Evolutionary conservation across 2,329 filamentous ascomycete species (phyloP).

Genomic region (Neonectria neomacrospora): DNA sequence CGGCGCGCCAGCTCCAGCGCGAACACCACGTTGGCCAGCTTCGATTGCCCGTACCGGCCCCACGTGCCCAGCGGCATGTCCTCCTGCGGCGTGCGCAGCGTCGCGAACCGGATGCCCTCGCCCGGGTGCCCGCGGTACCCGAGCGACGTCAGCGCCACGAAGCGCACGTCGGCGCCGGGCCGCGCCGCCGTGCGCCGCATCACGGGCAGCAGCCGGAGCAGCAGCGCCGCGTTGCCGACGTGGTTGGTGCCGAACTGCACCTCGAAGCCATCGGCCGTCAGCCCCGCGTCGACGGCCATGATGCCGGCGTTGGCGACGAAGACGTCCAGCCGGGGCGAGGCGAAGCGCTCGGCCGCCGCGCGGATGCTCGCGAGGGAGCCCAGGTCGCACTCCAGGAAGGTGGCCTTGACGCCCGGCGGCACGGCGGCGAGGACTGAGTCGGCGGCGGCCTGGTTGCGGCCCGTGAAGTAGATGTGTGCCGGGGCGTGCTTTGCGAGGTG

Average conservation of each 20-base stretch:
- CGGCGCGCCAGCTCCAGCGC: conserved; percentile 57
- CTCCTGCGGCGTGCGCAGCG: conserved; percentile 42
- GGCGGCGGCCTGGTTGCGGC: conserved; percentile 57
- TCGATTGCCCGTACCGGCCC: conserved; percentile 62
- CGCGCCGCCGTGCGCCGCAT: conserved; percentile 37
- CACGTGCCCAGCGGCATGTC: conserved; percentile 50
- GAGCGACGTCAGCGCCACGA: conserved; percentile 45
- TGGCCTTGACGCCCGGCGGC: conserved; percentile 40
- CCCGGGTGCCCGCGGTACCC: conserved; percentile 42
- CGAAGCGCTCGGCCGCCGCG: conserved; percentile 55
- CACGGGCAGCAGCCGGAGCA: conserved; percentile 49
- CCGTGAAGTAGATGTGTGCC: conserved; percentile 64
- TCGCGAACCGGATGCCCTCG: conserved; percentile 45
- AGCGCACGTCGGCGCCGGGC: conserved; percentile 32
- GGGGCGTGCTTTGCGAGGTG: conserved; percentile 56
- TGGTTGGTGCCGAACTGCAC: conserved; percentile 52
- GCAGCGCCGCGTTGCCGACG: conserved; percentile 45
- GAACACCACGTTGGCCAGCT: conserved; percentile 61
- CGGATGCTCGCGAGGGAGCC: conserved; percentile 60
- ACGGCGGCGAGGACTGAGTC: conserved; percentile 55
- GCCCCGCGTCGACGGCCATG: conserved; percentile 42
- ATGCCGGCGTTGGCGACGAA: conserved; percentile 54
- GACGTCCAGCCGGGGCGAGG: conserved; percentile 54
- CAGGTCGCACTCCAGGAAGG: conserved; percentile 59
- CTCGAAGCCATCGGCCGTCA: conserved; percentile 50